Base-by-base conservation (phyloP, 1,284 basidiomycete genomes). In the Sanguinoderma infundibulare region DNA sequence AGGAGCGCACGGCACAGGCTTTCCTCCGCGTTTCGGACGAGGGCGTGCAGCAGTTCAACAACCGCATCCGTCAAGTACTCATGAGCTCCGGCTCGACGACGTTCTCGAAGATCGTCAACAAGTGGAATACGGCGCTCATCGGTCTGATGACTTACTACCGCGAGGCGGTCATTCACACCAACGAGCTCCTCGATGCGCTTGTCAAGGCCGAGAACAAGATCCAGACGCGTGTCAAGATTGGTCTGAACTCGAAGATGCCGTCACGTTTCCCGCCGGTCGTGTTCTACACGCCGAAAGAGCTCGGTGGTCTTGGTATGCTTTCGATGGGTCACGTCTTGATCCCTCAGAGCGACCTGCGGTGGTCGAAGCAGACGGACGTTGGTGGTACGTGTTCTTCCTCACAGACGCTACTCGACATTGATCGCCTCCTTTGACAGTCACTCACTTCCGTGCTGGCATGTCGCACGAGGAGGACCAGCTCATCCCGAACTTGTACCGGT, bases 281-380 rank as follows among this genome's bases (percentile, higher is more conserved):
- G n/a, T 98, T 96, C 81, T 97, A 96, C 74, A 96, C 94, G 9
- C 94, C 94, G 0, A 96, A 96, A 83, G 96, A 98, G 82, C 81
- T 96, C 32, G 98, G 98, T 75, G 98, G 98, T 77, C 87, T 99
- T 34, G 98, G 98, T 62, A 98, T 98, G 98, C 83, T 99, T 70
- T 98, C 96, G 1, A 99, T 99, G 98, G 96, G 96, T 34, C 98
- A 99, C 76, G 96, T 99, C 46, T 83, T 99, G 57, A 99, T 99
- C 66, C 98, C 98, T 22, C 95, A 98, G 70, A 96, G 94, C 71
- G 98, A 99, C 73, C 84, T 99, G 53, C 87, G 96, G 58, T 99
- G 96, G 96, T 96, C 94, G 53, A 98, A 98, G 76, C 98, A 99
- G 77, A 99, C 98, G 22, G 98, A 98, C 68, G 91, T 96, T 61